phyloP scores from a whole-genome alignment of 768 basidiomycete species.

The Leccinum longicurvipes region DNA sequence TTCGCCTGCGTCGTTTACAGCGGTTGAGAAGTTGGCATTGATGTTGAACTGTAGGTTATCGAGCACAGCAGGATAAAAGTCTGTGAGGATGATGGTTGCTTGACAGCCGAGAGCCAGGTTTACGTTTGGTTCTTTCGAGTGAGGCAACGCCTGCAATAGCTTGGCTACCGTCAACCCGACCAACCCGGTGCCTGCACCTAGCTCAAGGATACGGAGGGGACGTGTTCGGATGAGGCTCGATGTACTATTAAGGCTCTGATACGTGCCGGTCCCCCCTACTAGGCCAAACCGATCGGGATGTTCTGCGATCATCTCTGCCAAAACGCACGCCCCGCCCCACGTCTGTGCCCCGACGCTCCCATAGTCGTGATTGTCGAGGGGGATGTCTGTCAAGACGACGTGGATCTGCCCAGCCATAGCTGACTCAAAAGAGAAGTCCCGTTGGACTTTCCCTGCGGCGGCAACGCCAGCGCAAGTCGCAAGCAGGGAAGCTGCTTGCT shows the following conservation, averaged over 20 bases:
- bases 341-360: constrained; percentile 80
- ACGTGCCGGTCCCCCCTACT: constrained; percentile 14
- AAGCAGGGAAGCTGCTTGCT: constrained; percentile 58
- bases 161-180: constrained; percentile 43
- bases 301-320: constrained; percentile 69
- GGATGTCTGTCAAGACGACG: constrained; percentile 60
- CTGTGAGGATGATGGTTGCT: constrained; percentile 40
- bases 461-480: constrained; percentile 63
- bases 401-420: constrained; percentile 19
- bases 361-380: constrained; percentile 67
- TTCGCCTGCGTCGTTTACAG: not conserved
- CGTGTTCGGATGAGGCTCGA: not conserved
- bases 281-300: constrained; percentile 52
- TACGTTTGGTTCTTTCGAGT: not conserved
- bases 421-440: constrained; percentile 47
- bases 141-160: constrained; percentile 17
- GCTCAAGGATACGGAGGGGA: constrained; percentile 44
- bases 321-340: constrained; percentile 82
- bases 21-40: constrained; percentile 30
- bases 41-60: constrained; percentile 47
- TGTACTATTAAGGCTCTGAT: not conserved
- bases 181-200: constrained; percentile 58
- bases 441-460: constrained; percentile 55
- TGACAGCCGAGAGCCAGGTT: not conserved
- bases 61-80: constrained; percentile 48